A percentile compares a stretch with the other conserved stretches of the same genome.
phyloP scores from a whole-genome alignment of 257 asterid genomes.

The Solanum lycopersicoides region DNA sequence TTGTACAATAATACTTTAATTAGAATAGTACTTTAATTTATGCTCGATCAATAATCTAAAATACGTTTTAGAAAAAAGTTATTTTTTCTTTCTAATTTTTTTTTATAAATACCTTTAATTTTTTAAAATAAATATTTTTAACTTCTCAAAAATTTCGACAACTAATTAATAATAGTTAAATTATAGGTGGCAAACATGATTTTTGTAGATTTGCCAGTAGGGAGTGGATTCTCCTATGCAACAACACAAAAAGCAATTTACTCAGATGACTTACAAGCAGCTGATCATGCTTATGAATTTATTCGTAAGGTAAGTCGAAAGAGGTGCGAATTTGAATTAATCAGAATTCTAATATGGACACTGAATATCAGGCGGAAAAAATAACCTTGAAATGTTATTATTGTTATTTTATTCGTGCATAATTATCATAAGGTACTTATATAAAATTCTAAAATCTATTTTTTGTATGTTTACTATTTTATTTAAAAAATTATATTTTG shows the following conservation, averaged over 20 bases:
- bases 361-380: accelerated
- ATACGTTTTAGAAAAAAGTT: too few species aligned
- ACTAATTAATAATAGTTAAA: not conserved
- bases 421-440: too few species aligned
- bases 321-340: accelerated
- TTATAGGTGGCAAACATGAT: not conserved
- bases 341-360: not conserved
- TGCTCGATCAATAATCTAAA: not conserved
- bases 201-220: not conserved
- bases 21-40: not conserved
- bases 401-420: too few species aligned
- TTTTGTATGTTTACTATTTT: too few species aligned
- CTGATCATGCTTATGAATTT: not conserved
- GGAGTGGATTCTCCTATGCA: not conserved
- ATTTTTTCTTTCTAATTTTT: too few species aligned
- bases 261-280: not conserved
- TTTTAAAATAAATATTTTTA: too few species aligned
- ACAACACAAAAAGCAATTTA: not conserved
- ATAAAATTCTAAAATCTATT: too few species aligned
- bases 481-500: not conserved
- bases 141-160: not conserved
- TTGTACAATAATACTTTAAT: too few species aligned
- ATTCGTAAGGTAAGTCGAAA: not conserved
- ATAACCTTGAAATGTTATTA: too few species aligned
- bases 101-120: too few species aligned